Conservation (phyloP, 768 basidiomycete genomes). For the Leccinum barrowsii region DNA sequence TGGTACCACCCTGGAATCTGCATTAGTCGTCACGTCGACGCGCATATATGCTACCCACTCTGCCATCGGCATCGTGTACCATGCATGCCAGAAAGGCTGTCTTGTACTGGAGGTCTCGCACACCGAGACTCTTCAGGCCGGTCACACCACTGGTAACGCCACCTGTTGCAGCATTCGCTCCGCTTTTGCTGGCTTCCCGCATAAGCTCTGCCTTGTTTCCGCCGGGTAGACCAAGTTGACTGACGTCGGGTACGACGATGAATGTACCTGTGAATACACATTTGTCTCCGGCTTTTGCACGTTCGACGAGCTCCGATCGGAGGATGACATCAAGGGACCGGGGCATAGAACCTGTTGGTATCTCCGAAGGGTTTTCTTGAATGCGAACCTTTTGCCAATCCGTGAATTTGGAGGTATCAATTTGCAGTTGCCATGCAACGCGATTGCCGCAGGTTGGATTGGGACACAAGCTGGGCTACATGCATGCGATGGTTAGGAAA, state of each 20-base stretch:
- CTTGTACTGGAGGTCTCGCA: conserved; percentile 95
- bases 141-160: conserved; percentile 82
- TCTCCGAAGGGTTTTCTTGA: conserved; percentile 98
- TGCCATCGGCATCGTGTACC: conserved; percentile 87
- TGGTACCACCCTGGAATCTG: conserved; percentile 64
- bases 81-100: conserved; percentile 98
- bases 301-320: conserved; percentile 92
- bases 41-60: conserved; percentile 50
- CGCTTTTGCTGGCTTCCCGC: conserved; percentile 72
- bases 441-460: conserved; percentile 94
- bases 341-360: conserved; percentile 98
- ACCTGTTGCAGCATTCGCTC: conserved; percentile 55
- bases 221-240: conserved; percentile 91
- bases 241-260: conserved; percentile 97
- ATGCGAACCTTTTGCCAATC: conserved; percentile 99
- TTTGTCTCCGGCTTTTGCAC: conserved; percentile 99
- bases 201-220: conserved; percentile 90
- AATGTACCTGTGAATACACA: conserved; percentile 98
- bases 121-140: conserved; percentile 90
- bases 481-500: background rate
- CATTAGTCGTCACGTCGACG: background rate
- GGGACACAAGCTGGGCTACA: conserved; percentile 86
- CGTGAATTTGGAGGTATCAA: conserved; percentile 93
- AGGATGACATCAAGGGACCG: conserved; percentile 95
- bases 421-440: conserved; percentile 86